Base-by-base conservation (phyloP, 371 early-diverging fungal genomes). In the Rhizomucor pusillus region DNA sequence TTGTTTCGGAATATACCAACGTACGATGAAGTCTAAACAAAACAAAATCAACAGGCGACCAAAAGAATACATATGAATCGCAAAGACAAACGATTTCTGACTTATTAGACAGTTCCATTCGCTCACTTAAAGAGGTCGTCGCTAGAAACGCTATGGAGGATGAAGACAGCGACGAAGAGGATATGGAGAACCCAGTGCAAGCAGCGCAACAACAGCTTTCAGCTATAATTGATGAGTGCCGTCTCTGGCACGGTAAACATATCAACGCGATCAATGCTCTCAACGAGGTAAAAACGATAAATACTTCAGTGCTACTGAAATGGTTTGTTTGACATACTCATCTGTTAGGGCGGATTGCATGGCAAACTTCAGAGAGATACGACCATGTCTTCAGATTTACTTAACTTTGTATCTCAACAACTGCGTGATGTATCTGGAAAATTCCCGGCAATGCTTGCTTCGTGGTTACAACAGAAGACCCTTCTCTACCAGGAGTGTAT, bases 1-100 rank as follows among this genome's bases (percentile, higher is more conserved):
- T 9, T 24, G 18, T 1, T 13, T 33, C 14, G 16, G 43, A 12
- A 18, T 25, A 36, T 36, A 22, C 5, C 25, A 25, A n/a, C n/a
- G n/a, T n/a, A n/a, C n/a, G n/a, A n/a, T n/a, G n/a, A n/a, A n/a
- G n/a, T n/a, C n/a, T n/a, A n/a, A n/a, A n/a, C n/a, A n/a, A n/a
- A n/a, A n/a, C n/a, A n/a, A n/a, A n/a, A n/a, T n/a, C n/a, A n/a
- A 25, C 29, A 65, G 60, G 49, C 13, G 67, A 69, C 12, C 29
- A 66, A 75, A 29, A 66, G 60, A 43, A 18, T 33, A 1, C 54
- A 60, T 64, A 65, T 36, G 69, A 70, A n/a, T 43, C 56, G 1
- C 57, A 59, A 20, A 47, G 59, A 4, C 34, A 55, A 11, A 40
- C 34, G 14, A 54, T 70, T 6, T 20, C 43, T 7, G 46, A 51